A percentile compares a stretch with the other conserved stretches of the same genome.
phyloP scores from a whole-genome alignment of 352 stramenopile species.

The Globisporangium viniferum region DNA sequence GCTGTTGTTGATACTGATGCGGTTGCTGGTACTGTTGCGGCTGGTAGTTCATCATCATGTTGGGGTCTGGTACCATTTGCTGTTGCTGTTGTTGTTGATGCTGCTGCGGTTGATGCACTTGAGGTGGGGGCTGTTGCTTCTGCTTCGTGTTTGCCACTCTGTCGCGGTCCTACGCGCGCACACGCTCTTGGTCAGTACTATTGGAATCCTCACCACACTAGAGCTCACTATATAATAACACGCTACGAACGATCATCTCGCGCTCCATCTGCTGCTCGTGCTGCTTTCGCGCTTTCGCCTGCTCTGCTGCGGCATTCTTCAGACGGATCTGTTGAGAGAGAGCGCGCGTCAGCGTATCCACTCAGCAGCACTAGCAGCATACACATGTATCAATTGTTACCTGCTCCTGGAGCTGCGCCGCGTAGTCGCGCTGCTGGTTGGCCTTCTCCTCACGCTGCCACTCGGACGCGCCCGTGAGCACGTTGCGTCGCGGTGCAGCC shows the following conservation, averaged over 20 bases:
- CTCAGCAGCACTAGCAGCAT: background rate
- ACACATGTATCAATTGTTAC: conserved; percentile 15
- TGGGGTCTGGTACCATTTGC: background rate
- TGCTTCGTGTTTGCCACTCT: conserved; percentile 10
- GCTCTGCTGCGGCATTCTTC: conserved; percentile 46
- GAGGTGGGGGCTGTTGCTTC: background rate
- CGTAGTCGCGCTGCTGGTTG: conserved; percentile 61
- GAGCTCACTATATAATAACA: background rate
- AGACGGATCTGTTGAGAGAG: conserved; percentile 23
- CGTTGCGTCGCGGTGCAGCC: conserved; percentile 26
- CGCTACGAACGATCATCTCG: conserved; percentile 28
- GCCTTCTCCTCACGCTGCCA: conserved; percentile 50
- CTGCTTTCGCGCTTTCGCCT: conserved; percentile 34
- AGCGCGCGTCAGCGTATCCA: background rate
- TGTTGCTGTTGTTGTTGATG: background rate
- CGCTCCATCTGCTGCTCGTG: conserved; percentile 54
- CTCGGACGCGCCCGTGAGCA: conserved; percentile 35
- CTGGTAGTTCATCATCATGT: no score
- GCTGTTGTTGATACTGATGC: conserved; percentile 1
- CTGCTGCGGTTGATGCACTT: background rate
- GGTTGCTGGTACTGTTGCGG: no score
- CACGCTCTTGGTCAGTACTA: background rate
- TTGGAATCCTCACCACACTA: conserved; percentile 12
- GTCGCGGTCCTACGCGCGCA: conserved; percentile 18
- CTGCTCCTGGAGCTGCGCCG: conserved; percentile 64